A percentile compares a stretch with the other conserved stretches of the same genome.
Evolutionary conservation across 2,329 filamentous ascomycete genomes (phyloP).

Genomic region (Penicillium polonicum): DNA sequence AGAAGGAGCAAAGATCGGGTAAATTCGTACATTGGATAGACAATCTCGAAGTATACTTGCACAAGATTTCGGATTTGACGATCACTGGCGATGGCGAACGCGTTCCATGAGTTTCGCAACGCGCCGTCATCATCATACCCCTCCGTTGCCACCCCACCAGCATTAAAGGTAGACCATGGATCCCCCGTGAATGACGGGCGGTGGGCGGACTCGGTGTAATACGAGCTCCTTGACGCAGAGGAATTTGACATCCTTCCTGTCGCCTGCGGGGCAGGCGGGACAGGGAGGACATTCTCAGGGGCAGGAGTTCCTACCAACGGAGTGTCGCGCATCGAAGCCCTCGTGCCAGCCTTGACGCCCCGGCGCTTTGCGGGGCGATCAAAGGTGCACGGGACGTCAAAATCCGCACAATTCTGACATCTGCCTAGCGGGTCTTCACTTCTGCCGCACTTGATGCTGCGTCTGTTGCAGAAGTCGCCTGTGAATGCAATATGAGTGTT

Average conservation of each 20-base stretch:
- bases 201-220: constrained; percentile 14
- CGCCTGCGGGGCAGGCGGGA: not conserved
- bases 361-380: constrained; percentile 46
- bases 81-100: constrained; percentile 43
- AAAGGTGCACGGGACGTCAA: constrained; percentile 51
- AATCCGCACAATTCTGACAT: constrained; percentile 54
- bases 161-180: constrained; percentile 22
- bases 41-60: constrained; percentile 53
- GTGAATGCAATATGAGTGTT: constrained; percentile 10
- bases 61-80: constrained; percentile 45
- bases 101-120: constrained; percentile 40
- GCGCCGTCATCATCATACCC: constrained; percentile 24
- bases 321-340: constrained; percentile 9
- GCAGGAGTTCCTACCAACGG: constrained; percentile 1
- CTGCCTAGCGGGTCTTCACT: constrained; percentile 36
- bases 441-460: constrained; percentile 48
- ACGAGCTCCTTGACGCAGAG: constrained; percentile 20
- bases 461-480: constrained; percentile 53
- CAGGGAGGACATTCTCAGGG: constrained; percentile 1
- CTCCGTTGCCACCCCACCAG: constrained; percentile 17
- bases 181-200: constrained; percentile 18
- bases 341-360: constrained; percentile 30
- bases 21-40: constrained; percentile 51
- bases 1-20: not conserved
- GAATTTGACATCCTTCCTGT: constrained; percentile 16